Evolutionary conservation across 768 basidiomycete species (phyloP).

Genomic region (Lactarius akahatsu): DNA sequence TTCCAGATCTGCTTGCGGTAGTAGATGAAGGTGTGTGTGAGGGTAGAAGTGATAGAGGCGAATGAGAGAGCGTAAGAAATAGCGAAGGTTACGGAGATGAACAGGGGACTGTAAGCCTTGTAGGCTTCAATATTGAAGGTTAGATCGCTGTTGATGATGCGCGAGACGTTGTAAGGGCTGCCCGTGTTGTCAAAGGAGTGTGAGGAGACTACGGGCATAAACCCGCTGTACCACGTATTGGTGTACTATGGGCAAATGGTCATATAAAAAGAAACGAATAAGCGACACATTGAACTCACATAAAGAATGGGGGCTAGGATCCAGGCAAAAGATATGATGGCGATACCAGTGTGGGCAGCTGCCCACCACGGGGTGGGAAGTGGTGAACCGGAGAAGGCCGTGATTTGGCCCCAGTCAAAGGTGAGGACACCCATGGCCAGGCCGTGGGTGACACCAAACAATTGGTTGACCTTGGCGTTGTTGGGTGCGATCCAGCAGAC

Average conservation of each 20-base stretch:
- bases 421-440: conserved; percentile 72
- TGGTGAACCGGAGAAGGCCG: conserved; percentile 61
- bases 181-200: conserved; percentile 78
- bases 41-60: conserved; percentile 72
- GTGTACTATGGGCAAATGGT: conserved; percentile 42
- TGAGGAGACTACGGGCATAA: background rate
- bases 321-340: conserved; percentile 70
- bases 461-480: conserved; percentile 63
- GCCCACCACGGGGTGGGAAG: conserved; percentile 69
- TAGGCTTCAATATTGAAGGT: conserved; percentile 59
- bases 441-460: conserved; percentile 58
- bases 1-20: conserved; percentile 78
- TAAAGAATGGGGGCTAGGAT: conserved; percentile 42
- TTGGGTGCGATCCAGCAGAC: conserved; percentile 88
- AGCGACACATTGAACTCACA: conserved; percentile 13
- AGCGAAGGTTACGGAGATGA: conserved; percentile 67
- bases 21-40: conserved; percentile 69
- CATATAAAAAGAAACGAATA: background rate
- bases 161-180: conserved; percentile 56
- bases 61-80: conserved; percentile 81
- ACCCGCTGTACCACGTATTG: conserved; percentile 49
- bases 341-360: conserved; percentile 81
- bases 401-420: conserved; percentile 86
- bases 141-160: conserved; percentile 52
- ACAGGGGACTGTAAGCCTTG: conserved; percentile 58